These are phyloP conservation scores for Echeveria elegans DNA, from an alignment of 164 flowering plant species.

Conservation along the genomic window DNA sequence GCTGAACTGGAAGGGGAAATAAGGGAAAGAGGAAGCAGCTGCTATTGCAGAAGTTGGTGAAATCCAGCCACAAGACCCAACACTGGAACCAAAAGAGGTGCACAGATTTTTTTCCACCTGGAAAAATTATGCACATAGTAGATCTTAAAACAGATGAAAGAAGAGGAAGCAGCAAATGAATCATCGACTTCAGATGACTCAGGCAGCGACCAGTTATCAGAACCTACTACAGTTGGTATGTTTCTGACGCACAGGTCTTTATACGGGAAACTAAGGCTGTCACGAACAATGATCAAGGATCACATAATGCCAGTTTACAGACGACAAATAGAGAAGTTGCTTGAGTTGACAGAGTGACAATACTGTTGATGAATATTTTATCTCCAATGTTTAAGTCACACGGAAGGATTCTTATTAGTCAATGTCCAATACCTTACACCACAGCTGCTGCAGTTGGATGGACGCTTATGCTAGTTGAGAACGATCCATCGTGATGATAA, in stretches of 20 bases:
- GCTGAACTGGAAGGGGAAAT: constrained; percentile 47
- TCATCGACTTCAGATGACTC: constrained; percentile 18
- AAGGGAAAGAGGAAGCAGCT: constrained; percentile 68
- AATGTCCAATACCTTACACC: background rate
- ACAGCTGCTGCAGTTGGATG: background rate
- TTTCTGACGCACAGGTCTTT: constrained; percentile 67
- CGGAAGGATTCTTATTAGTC: background rate
- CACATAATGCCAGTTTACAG: constrained; percentile 93
- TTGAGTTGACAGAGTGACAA: constrained; percentile 33
- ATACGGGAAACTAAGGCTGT: constrained; percentile 78
- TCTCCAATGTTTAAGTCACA: background rate
- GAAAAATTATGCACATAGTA: constrained; percentile 85
- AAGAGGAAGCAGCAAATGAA: constrained; percentile 15
- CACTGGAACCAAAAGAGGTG: constrained; percentile 52
- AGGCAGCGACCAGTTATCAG: constrained; percentile 17
- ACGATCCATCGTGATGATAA: background rate
- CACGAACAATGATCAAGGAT: constrained; percentile 80
- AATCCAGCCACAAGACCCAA: constrained; percentile 27
- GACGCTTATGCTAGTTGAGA: background rate
- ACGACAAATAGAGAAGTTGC: constrained; percentile 71
- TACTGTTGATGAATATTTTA: background rate
- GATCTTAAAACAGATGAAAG: constrained; percentile 19
- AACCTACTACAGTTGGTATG: constrained; percentile 47
- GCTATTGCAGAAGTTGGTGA: constrained; percentile 58
- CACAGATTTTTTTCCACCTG: constrained; percentile 88